phyloP scores from a whole-genome alignment of 2,329 filamentous ascomycete genomes.

The Fusarium sp. region DNA sequence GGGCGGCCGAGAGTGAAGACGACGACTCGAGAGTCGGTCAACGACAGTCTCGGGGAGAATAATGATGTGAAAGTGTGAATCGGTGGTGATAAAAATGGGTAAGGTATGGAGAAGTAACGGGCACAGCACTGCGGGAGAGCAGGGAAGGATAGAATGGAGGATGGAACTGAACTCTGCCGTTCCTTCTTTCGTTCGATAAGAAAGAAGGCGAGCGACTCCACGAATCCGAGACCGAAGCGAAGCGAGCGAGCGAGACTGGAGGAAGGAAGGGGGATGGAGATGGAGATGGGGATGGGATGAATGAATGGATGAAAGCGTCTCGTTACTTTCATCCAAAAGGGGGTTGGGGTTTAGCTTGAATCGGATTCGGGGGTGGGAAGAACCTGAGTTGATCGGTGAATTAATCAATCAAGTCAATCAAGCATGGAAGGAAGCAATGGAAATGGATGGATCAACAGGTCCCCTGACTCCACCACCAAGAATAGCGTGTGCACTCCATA shows the following conservation, averaged over 20 bases:
- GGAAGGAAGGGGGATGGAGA: constrained; percentile 9
- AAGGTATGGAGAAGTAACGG: neutral
- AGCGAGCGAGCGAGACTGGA: constrained; percentile 6
- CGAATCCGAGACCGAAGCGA: constrained; percentile 24
- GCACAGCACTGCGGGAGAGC: neutral
- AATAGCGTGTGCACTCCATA: neutral
- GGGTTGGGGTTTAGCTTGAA: constrained; percentile 38
- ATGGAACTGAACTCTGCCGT: neutral
- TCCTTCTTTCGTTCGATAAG: neutral
- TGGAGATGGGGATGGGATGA: neutral
- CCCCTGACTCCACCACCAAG: constrained; percentile 33
- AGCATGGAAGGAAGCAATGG: neutral
- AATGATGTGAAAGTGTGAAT: constrained; percentile 6
- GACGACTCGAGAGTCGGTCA: constrained; percentile 19
- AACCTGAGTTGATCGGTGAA: neutral
- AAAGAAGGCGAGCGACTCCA: constrained; percentile 27
- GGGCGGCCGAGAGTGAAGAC: constrained; percentile 34
- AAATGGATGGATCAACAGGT: neutral
- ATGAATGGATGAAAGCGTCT: constrained; percentile 1
- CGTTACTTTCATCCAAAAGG: constrained; percentile 36
- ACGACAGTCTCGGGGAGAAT: constrained; percentile 9
- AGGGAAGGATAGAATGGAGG: constrained; percentile 14
- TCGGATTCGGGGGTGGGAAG: constrained; percentile 28
- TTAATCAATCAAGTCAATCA: neutral
- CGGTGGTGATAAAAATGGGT: constrained; percentile 2